phyloP scores from a whole-genome alignment of 75 land plant species.

The Selaginella moellendorffii region DNA sequence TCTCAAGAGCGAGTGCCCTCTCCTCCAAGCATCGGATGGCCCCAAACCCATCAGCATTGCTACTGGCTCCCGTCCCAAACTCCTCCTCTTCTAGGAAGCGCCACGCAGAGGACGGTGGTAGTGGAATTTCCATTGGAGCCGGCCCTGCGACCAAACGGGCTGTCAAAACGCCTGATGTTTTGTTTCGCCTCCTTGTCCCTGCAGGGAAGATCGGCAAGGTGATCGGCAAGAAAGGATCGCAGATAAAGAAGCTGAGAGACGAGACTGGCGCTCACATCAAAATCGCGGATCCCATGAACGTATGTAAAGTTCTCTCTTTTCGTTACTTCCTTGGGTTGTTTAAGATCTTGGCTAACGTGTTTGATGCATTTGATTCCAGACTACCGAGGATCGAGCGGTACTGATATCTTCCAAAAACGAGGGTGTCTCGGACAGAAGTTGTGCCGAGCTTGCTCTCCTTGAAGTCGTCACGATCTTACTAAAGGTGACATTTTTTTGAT shows the following conservation, averaged over 20 bases:
- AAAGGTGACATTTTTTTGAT: slow-evolving; percentile 20
- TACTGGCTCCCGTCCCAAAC: too few relatives aligned
- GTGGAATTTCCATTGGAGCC: too few relatives aligned
- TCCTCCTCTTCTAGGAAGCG: slow-evolving; percentile 12
- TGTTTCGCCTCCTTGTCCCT: slow-evolving; percentile 46
- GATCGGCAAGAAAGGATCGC: slow-evolving; percentile 40
- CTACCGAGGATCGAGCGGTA: slow-evolving; percentile 47
- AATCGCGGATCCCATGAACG: slow-evolving; percentile 36
- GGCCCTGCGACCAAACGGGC: slow-evolving; percentile 20
- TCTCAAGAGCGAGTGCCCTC: too few relatives aligned
- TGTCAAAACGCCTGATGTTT: slow-evolving; percentile 25
- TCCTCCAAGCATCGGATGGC: too few relatives aligned
- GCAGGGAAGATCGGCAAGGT: slow-evolving; percentile 53
- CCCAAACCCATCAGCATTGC: too few relatives aligned
- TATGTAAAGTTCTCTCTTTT: too few relatives aligned
- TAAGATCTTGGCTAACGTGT: neutral
- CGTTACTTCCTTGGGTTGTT: neutral
- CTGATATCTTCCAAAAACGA: slow-evolving; percentile 47
- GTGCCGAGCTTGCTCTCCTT: slow-evolving; percentile 58
- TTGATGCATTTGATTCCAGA: slow-evolving; percentile 21
- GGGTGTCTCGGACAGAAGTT: slow-evolving; percentile 18
- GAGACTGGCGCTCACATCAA: slow-evolving; percentile 47
- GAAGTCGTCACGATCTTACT: slow-evolving; percentile 34
- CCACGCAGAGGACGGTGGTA: slow-evolving; percentile 9
- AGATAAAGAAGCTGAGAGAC: slow-evolving; percentile 49